Evolutionary conservation across 2,329 filamentous ascomycete genomes (phyloP).

Genomic region (Pyricularia sp.): DNA sequence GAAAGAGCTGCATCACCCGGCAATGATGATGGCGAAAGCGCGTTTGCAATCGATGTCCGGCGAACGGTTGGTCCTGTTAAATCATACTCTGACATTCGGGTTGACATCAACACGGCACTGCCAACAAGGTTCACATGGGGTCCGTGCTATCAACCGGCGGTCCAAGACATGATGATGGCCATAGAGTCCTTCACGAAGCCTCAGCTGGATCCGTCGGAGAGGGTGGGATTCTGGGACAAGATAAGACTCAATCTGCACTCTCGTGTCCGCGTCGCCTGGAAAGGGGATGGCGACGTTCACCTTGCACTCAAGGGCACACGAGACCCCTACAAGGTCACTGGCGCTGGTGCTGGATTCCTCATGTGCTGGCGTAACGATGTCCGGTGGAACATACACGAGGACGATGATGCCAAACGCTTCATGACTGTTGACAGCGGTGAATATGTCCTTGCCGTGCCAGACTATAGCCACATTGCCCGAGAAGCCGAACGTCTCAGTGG

Average conservation of each 20-base stretch:
- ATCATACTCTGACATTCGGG: slow-evolving; percentile 83
- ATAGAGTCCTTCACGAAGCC: slow-evolving; percentile 97
- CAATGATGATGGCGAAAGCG: slow-evolving; percentile 43
- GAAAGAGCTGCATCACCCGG: slow-evolving; percentile 28
- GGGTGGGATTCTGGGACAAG: slow-evolving; percentile 98
- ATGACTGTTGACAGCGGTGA: slow-evolving; percentile 95
- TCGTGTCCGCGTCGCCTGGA: slow-evolving; percentile 81
- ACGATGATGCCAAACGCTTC: slow-evolving; percentile 82
- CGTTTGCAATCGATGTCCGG: slow-evolving; percentile 77
- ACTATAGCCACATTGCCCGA: slow-evolving; percentile 81
- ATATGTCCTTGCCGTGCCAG: slow-evolving; percentile 88
- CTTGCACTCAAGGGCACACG: slow-evolving; percentile 83
- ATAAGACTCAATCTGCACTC: slow-evolving; percentile 92
- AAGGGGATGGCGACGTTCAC: slow-evolving; percentile 91
- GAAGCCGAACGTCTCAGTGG: slow-evolving; percentile 43
- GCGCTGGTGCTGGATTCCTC: slow-evolving; percentile 86
- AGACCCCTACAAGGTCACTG: slow-evolving; percentile 88
- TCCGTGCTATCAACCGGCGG: slow-evolving; percentile 92
- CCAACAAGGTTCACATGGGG: slow-evolving; percentile 96
- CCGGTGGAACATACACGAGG: slow-evolving; percentile 72
- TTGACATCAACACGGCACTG: slow-evolving; percentile 88
- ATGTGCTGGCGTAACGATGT: slow-evolving; percentile 99
- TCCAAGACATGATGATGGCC: slow-evolving; percentile 99
- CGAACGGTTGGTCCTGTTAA: slow-evolving; percentile 93
- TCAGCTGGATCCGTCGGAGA: slow-evolving; percentile 84